Base-by-base conservation (phyloP, 345 rosid genomes). In the Lepidium aucheri region DNA sequence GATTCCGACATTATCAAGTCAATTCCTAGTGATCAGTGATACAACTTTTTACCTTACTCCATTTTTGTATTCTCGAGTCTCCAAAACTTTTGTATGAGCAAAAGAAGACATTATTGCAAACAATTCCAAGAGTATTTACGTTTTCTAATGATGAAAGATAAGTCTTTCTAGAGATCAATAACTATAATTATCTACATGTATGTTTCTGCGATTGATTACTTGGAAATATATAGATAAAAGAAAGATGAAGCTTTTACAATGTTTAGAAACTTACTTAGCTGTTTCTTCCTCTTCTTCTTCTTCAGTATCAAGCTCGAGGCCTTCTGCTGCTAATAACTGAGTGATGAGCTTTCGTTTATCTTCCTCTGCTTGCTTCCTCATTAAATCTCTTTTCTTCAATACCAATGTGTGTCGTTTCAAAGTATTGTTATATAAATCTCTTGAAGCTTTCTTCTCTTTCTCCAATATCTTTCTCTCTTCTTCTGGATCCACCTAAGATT, bases 321-420 rank as follows among this genome's bases (percentile, higher is more conserved):
- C 97, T 81, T 93, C 98, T 1, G 85, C 91, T 3, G 91, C 98
- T 70, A 93, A 74, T 63, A 93, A 85, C 79, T 84, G 90, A 70
- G 77, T 54, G 47, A 93, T 78, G 41, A 56, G 75, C 65, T 74
- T 78, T 66, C 72, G 81, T 86, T 78, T 87, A 30, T 86, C 98
- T 32, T 86, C 91, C 69, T 89, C 93, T 9, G 89, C 87, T 64
- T 85, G 85, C 82, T 85, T 89, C 45, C 96, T 76, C 94, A 89
- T 87, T 75, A 90, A 53, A 74, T 90, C 98, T 78, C 98, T 80
- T 74, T 87, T 93, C 88, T 83, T 87, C 61, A 93, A 63, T 30
- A 90, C 87, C 30, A 93, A 77, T 0, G 96, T 88, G 72, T 93
- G 98, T 51, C 96, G 80, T 68, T 78, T 90, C 24, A 93, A 69